Evolutionary conservation across 768 basidiomycete species (phyloP), one percentile per base, ranked within the genome.

Genomic region (Rhodotorula toruloides): DNA sequence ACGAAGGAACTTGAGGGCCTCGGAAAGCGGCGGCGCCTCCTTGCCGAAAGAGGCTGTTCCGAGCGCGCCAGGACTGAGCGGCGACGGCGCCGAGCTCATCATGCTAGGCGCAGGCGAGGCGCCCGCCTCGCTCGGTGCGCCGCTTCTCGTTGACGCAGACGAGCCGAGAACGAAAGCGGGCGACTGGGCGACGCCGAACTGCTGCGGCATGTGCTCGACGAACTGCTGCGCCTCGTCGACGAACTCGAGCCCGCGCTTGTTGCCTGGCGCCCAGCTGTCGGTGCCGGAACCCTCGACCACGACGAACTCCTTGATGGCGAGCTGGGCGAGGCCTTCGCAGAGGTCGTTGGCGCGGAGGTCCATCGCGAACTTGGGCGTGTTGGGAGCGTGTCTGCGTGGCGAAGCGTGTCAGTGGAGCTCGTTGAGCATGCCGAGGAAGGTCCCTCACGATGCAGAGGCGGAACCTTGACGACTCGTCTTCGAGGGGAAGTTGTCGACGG

Each of bases 261-360:
- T 36, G 19, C 67, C 67, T 0, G 67, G 67, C 25, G 67, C 67
- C 67, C 67, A 68, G 12, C 62, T 37, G 22, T 68, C 67, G 12
- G 43, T 52, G 5, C 67, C 67, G 46, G 58, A 60, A 12, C 62
- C 62, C 34, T 68, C 67, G 47, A 68, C 54, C 11, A 68, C 67
- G 67, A 68, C 67, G 27, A 68, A 68, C 54, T 68, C 67, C 54
- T 60, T 60, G 62, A 68, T 54, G 25, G 62, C 67, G 42, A 68
- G 67, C 25, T 68, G 67, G 2, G 58, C 59, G 61, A 70, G 56
- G 10, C 62, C 67, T 19, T 68, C 67, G 54, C 58, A 63, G 17
- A 68, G 67, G 22, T 68, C 67, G 62, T 68, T 63, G 7, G 58
- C 58, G 21, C 67, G 67, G 10, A 68, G 48, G 37, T 68, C 67